phyloP scores from a whole-genome alignment of 1,284 basidiomycete species.

The Moesziomyces antarcticus region DNA sequence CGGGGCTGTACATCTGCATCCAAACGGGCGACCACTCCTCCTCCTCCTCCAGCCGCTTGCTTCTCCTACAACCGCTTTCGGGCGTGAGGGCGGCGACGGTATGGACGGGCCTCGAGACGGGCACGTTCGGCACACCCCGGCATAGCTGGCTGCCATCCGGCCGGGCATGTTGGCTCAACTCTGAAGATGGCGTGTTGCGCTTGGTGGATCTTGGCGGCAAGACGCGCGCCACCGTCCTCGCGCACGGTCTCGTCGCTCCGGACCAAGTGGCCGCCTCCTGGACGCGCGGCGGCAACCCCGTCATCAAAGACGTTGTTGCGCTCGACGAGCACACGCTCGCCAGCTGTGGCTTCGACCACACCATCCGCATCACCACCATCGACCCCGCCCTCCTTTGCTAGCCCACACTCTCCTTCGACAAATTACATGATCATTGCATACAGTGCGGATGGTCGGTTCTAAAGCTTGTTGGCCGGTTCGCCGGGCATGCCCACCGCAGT shows the following conservation, averaged over 20 bases:
- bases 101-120: constrained; percentile 50
- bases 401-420: neutral
- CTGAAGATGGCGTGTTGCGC: constrained; percentile 59
- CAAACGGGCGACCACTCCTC: constrained; percentile 61
- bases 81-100: constrained; percentile 41
- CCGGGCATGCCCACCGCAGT: constrained; percentile 56
- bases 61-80: constrained; percentile 53
- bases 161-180: constrained; percentile 54
- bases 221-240: constrained; percentile 40
- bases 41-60: constrained; percentile 34
- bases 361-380: constrained; percentile 36
- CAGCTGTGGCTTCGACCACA: constrained; percentile 61
- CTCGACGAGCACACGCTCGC: constrained; percentile 43
- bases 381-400: neutral
- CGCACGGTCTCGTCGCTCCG: constrained; percentile 32
- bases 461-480: constrained; percentile 48
- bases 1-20: constrained; percentile 46
- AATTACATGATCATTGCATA: neutral
- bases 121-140: constrained; percentile 46
- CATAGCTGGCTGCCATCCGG: constrained; percentile 58
- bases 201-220: constrained; percentile 51
- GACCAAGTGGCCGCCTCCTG: constrained; percentile 27
- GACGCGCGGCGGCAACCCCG: constrained; percentile 60
- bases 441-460: neutral
- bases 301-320: constrained; percentile 58